Conservation (phyloP, 2,329 filamentous ascomycete genomes). For the Ophiocordyceps camponoti-saundersi region DNA sequence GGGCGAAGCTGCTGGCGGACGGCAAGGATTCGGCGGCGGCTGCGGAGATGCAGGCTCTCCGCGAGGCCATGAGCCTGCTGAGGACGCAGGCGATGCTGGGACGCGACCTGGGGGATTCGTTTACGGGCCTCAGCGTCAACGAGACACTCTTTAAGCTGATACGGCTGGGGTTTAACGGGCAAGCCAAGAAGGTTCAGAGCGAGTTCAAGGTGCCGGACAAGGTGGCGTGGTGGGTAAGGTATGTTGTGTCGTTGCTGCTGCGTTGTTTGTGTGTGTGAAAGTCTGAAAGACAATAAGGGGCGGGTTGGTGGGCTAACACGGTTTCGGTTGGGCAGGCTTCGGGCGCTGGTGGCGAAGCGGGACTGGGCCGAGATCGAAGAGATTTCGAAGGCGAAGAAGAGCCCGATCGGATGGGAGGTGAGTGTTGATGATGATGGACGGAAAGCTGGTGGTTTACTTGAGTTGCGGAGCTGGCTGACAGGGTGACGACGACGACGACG, state of each 20-base stretch:
- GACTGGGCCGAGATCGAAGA: constrained; percentile 92
- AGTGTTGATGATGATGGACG: constrained; percentile 15
- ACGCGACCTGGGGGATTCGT: constrained; percentile 61
- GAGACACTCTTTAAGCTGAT: constrained; percentile 86
- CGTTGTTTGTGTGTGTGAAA: neutral
- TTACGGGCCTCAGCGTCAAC: constrained; percentile 72
- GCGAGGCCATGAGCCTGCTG: constrained; percentile 65
- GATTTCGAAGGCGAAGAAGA: constrained; percentile 60
- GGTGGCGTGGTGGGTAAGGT: constrained; percentile 71
- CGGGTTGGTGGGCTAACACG: neutral
- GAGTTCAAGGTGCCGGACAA: constrained; percentile 92
- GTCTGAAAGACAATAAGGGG: neutral
- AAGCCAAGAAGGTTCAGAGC: constrained; percentile 72
- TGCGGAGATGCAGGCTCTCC: constrained; percentile 57
- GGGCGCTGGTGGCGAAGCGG: constrained; percentile 74
- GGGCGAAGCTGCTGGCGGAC: constrained; percentile 67
- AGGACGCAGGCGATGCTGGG: constrained; percentile 79
- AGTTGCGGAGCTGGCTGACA: neutral
- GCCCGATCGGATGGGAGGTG: constrained; percentile 92
- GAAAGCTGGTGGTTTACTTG: neutral
- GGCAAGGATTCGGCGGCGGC: constrained; percentile 57
- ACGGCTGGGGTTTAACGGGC: constrained; percentile 61
- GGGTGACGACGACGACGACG: neutral
- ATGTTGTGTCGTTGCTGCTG: constrained; percentile 8
- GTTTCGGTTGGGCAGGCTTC: constrained; percentile 33